phyloP scores from a whole-genome alignment of 257 asterid genomes.

The Scutellaria minor region DNA sequence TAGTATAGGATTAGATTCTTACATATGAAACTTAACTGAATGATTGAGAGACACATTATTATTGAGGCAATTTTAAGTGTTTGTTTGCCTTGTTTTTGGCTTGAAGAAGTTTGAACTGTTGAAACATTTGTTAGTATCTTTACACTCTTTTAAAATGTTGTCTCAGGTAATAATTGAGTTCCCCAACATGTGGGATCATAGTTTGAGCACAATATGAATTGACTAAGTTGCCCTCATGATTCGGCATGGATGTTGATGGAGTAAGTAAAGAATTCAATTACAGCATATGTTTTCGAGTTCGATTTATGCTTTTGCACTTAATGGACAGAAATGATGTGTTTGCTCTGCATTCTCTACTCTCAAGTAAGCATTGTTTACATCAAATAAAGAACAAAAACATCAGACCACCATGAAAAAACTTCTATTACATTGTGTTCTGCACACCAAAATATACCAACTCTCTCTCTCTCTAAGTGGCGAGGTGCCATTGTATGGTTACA shows the following conservation, averaged over 20 bases:
- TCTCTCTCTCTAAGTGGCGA: slow-evolving; percentile 54
- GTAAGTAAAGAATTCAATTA: no score
- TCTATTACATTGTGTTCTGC: slow-evolving; percentile 54
- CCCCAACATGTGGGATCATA: slow-evolving; percentile 26
- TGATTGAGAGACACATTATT: not conserved
- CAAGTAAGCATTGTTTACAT: slow-evolving; percentile 52
- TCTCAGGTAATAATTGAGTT: no score
- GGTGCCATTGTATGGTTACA: slow-evolving; percentile 72
- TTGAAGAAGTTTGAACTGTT: not conserved
- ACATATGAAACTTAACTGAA: slow-evolving; percentile 3
- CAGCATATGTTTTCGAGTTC: slow-evolving; percentile 23
- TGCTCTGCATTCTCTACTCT: not conserved
- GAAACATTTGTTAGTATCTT: not conserved
- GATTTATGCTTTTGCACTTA: not conserved
- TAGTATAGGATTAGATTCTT: slow-evolving; percentile 26
- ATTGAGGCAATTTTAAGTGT: not conserved
- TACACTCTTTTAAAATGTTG: not conserved
- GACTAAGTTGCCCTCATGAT: slow-evolving; percentile 36
- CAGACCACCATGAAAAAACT: slow-evolving; percentile 45
- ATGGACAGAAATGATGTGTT: no score
- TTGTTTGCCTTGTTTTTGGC: not conserved
- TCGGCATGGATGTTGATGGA: no score
- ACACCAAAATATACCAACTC: slow-evolving; percentile 42
- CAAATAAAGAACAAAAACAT: slow-evolving; percentile 33
- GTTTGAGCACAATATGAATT: slow-evolving; percentile 13